Percentiles rank a stretch among this genome's conserved stretches.
phyloP scores from a whole-genome alignment of 2,329 filamentous ascomycete genomes.

The Lasiodiplodia theobromae region DNA sequence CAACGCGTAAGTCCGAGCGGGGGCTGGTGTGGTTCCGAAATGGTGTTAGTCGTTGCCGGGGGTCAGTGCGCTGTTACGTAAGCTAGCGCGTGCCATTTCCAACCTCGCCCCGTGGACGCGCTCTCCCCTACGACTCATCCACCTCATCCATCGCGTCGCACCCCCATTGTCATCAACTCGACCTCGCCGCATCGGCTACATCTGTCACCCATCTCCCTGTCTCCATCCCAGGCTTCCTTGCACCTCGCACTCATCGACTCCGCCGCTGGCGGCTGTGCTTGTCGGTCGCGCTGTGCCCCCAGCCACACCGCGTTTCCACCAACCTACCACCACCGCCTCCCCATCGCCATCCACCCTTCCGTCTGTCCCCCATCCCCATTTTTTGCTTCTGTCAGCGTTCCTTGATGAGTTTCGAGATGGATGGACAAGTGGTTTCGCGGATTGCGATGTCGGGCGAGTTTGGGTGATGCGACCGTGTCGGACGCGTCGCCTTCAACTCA shows the following conservation, averaged over 20 bases:
- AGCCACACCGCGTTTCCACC: slow-evolving; percentile 7
- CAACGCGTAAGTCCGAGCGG: background rate
- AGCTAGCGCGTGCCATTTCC: background rate
- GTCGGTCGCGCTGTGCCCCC: background rate
- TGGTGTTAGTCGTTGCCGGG: background rate
- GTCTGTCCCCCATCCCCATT: slow-evolving; percentile 6
- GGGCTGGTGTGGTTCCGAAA: no score
- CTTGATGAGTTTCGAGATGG: background rate
- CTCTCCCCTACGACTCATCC: background rate
- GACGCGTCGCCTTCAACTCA: background rate
- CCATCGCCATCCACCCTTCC: background rate
- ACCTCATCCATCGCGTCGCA: slow-evolving; percentile 2
- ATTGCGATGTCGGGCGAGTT: background rate
- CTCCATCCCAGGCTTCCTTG: background rate
- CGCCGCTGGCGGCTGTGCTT: background rate
- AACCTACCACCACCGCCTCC: background rate
- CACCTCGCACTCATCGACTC: background rate
- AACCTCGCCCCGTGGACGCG: background rate
- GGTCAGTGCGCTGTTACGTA: background rate
- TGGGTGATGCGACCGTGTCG: background rate
- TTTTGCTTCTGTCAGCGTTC: background rate
- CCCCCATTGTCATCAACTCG: slow-evolving; percentile 10
- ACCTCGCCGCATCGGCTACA: slow-evolving; percentile 11
- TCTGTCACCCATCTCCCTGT: background rate
- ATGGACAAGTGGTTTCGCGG: background rate